Conservation (phyloP, 2,329 filamentous ascomycete genomes). For the Ceratocystis eucalypticola region DNA sequence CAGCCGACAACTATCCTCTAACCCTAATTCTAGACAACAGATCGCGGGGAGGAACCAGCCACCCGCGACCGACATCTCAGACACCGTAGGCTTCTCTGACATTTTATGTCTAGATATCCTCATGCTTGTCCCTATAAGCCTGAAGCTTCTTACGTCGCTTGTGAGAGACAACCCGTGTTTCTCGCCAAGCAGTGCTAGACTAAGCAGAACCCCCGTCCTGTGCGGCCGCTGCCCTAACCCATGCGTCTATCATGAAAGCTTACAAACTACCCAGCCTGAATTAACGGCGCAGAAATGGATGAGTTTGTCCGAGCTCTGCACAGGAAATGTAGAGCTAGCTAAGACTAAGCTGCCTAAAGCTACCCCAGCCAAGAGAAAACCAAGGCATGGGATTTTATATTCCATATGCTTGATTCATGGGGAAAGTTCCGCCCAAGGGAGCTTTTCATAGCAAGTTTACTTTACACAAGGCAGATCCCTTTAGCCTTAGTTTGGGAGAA, state of each 20-base stretch:
- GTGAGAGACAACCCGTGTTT: background rate
- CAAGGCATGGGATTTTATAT: no score
- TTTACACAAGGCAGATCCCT: background rate
- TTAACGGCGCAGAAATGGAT: background rate
- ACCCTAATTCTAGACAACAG: no score
- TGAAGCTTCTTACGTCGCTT: background rate
- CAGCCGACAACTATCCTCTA: no score
- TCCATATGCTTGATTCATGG: no score
- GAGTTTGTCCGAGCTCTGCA: background rate
- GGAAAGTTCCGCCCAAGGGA: no score
- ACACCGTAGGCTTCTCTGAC: constrained; percentile 1
- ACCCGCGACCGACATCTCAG: background rate
- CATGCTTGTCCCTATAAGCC: background rate
- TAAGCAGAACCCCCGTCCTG: background rate
- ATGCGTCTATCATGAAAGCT: background rate
- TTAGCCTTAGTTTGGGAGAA: background rate
- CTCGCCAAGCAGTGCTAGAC: background rate
- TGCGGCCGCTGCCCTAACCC: background rate
- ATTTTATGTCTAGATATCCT: background rate
- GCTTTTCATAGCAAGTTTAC: no score
- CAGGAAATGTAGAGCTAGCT: no score
- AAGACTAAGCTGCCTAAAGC: no score
- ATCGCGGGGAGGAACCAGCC: no score
- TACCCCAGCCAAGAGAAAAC: no score
- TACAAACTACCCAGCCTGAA: background rate